These are phyloP conservation scores for Apophysomyces trapeziformis DNA, from an alignment of 371 early-diverging fungal genomes.

Conservation along the genomic window DNA sequence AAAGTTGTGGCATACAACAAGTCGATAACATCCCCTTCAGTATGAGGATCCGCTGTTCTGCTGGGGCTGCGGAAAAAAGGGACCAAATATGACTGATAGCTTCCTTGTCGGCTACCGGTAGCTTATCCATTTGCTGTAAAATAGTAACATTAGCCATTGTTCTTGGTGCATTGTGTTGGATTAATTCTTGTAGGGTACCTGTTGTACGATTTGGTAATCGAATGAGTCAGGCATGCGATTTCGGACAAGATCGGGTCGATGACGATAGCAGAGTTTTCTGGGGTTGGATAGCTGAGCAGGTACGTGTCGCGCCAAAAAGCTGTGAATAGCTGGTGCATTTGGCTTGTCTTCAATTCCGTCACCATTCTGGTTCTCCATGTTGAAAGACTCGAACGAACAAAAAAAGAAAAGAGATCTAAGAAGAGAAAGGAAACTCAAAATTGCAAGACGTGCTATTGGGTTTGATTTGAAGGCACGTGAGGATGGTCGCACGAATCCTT, in stretches of 20 bases:
- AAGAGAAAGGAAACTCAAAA: neutral
- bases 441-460: neutral
- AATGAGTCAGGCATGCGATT: constrained; percentile 33
- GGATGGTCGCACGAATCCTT: too few species aligned
- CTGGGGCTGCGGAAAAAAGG: constrained; percentile 61
- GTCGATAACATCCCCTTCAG: constrained; percentile 75
- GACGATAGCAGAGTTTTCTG: constrained; percentile 36
- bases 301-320: constrained; percentile 47
- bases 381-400: neutral
- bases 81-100: constrained; percentile 67
- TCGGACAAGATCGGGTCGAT: constrained; percentile 33
- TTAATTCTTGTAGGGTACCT: constrained; percentile 13
- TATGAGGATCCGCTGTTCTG: constrained; percentile 63
- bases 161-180: neutral
- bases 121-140: constrained; percentile 46
- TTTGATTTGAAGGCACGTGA: too few species aligned
- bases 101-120: constrained; percentile 50
- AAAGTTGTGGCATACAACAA: constrained; percentile 81
- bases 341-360: constrained; percentile 8
- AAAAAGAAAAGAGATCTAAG: constrained; percentile 2
- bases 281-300: constrained; percentile 43
- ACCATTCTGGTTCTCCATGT: neutral
- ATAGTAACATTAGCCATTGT: neutral
- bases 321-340: constrained; percentile 30
- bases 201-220: constrained; percentile 23